phyloP scores from a whole-genome alignment of 2,329 filamentous ascomycete genomes.

The Pseudogymnoascus sp. region DNA sequence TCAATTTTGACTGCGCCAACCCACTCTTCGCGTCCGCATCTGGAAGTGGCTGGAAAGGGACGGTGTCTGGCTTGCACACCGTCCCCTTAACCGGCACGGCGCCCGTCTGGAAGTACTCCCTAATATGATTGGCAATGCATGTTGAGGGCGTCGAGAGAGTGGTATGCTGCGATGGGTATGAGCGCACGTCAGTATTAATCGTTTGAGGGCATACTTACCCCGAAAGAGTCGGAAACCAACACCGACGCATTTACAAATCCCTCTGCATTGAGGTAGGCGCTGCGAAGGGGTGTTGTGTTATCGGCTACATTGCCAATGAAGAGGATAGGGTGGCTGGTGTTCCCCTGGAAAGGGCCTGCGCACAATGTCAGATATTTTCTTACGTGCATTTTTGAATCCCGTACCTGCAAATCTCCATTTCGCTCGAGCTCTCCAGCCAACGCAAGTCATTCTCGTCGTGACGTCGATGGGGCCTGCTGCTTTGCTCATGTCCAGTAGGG shows the following conservation, averaged over 20 bases:
- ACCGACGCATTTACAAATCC: constrained; percentile 40
- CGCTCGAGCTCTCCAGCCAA: constrained; percentile 27
- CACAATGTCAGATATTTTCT: background rate
- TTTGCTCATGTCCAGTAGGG: constrained; percentile 30
- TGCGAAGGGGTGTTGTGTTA: constrained; percentile 30
- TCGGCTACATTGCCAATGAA: constrained; percentile 32
- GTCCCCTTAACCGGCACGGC: constrained; percentile 37
- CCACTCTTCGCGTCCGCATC: background rate
- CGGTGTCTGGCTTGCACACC: constrained; percentile 39
- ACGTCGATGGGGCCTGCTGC: constrained; percentile 39
- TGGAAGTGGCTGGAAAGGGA: constrained; percentile 31
- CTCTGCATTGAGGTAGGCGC: constrained; percentile 26
- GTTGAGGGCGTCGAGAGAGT: constrained; percentile 29
- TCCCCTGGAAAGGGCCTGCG: constrained; percentile 28
- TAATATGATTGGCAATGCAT: constrained; percentile 30
- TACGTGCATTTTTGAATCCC: background rate
- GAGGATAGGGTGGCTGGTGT: constrained; percentile 31
- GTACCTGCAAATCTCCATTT: constrained; percentile 25
- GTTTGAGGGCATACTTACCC: constrained; percentile 31
- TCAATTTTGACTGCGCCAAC: background rate
- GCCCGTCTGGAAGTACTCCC: constrained; percentile 35
- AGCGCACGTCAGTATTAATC: background rate
- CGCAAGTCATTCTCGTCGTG: constrained; percentile 30
- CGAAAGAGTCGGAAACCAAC: constrained; percentile 44
- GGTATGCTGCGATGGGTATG: constrained; percentile 38